Evolutionary conservation across 2,329 filamentous ascomycete genomes (phyloP).

Genomic region (Trichoderma sp.): DNA sequence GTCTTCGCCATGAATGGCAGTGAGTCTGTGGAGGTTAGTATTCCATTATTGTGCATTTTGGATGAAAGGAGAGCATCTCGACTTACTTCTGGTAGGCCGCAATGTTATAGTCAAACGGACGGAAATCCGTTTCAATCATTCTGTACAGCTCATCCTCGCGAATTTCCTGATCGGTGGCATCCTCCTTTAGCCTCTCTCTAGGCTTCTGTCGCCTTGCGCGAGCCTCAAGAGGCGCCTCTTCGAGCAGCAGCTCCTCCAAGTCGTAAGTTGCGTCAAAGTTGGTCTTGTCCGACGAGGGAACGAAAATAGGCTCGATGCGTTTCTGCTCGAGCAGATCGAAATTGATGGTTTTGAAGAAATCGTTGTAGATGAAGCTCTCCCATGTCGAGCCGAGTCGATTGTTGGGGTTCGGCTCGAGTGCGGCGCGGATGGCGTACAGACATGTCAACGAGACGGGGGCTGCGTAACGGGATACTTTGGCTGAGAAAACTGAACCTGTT

Average conservation of each 20-base stretch:
- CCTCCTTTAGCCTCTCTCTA: slow-evolving; percentile 84
- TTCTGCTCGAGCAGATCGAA: slow-evolving; percentile 84
- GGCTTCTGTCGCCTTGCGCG: slow-evolving; percentile 92
- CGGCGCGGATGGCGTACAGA: slow-evolving; percentile 81
- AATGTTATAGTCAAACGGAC: slow-evolving; percentile 91
- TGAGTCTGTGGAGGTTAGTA: slow-evolving; percentile 36
- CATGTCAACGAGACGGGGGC: slow-evolving; percentile 88
- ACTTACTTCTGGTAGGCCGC: slow-evolving; percentile 74
- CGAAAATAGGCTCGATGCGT: slow-evolving; percentile 86
- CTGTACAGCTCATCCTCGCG: slow-evolving; percentile 90
- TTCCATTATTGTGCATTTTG: background rate
- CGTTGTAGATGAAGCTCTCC: slow-evolving; percentile 81
- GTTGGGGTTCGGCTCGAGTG: slow-evolving; percentile 77
- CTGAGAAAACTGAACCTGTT: slow-evolving; percentile 76
- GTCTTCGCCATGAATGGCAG: slow-evolving; percentile 27
- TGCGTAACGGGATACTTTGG: slow-evolving; percentile 91
- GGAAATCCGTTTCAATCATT: slow-evolving; percentile 92
- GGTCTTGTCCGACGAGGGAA: slow-evolving; percentile 94
- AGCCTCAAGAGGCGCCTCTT: slow-evolving; percentile 93
- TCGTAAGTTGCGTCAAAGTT: slow-evolving; percentile 99
- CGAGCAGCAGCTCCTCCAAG: slow-evolving; percentile 86
- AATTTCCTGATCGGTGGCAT: slow-evolving; percentile 93
- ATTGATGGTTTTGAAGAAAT: slow-evolving; percentile 85
- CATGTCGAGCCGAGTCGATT: slow-evolving; percentile 85
- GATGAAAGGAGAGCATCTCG: background rate